Evolutionary conservation across 2,329 filamentous ascomycete species (phyloP).

Genomic region (Cordyceps fumosorosea): DNA sequence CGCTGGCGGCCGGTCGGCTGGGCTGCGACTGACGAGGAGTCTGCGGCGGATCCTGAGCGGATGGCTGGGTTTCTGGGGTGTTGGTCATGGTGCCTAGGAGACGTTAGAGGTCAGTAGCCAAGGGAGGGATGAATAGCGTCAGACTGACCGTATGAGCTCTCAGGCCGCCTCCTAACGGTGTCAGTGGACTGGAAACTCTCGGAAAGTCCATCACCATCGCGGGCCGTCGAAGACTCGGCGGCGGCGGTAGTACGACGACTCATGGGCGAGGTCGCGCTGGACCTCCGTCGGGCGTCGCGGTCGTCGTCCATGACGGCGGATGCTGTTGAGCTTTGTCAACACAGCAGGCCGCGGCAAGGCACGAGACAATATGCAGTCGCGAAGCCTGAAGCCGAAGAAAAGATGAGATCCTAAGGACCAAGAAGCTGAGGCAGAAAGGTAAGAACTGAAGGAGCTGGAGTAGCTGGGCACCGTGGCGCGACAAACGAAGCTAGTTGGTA

Average conservation of each 20-base stretch:
- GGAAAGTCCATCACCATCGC: constrained; percentile 38
- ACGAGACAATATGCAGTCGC: background rate
- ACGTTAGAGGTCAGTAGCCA: background rate
- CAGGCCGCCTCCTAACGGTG: constrained; percentile 51
- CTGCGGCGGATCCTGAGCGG: background rate
- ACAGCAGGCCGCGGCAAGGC: background rate
- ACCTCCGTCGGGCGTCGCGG: constrained; percentile 4
- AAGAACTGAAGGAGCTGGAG: background rate
- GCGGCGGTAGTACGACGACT: constrained; percentile 38
- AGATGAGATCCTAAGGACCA: background rate
- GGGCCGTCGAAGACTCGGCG: constrained; percentile 28
- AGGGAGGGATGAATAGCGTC: background rate
- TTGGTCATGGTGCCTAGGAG: constrained; percentile 26
- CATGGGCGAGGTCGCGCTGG: constrained; percentile 37
- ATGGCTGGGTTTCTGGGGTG: background rate
- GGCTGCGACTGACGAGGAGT: constrained; percentile 8
- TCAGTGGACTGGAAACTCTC: constrained; percentile 55
- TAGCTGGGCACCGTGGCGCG: background rate
- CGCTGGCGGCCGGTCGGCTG: constrained; percentile 37
- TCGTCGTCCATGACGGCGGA: constrained; percentile 4
- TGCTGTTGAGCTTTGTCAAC: background rate
- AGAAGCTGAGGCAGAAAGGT: background rate
- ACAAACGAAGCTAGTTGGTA: constrained; percentile 5
- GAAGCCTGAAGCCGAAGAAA: background rate
- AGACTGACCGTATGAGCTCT: constrained; percentile 49